Conservation (phyloP, 495 filamentous ascomycete species). For the Xylaria intraflava region DNA sequence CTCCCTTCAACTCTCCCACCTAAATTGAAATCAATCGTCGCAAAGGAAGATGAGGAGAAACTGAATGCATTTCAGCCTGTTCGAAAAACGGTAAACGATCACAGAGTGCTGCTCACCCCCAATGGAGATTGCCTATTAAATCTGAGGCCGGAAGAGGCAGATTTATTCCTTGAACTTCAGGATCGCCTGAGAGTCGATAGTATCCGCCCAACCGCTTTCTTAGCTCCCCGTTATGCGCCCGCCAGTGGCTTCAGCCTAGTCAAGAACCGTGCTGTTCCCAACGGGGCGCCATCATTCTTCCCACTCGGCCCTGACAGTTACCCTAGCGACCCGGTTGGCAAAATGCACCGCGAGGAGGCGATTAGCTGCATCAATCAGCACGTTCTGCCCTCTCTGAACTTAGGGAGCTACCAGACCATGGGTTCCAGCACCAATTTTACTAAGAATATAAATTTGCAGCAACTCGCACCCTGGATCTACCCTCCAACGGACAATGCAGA, state of each 20-base stretch:
- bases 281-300: conserved; percentile 48
- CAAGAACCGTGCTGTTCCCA: conserved; percentile 50
- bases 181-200: conserved; percentile 44
- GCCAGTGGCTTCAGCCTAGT: conserved; percentile 46
- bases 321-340: conserved; percentile 45
- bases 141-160: conserved; percentile 67
- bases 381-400: conserved; percentile 48
- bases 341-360: conserved; percentile 55
- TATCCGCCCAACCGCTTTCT: conserved; percentile 41
- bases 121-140: conserved; percentile 72
- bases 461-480: conserved; percentile 41
- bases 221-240: conserved; percentile 39
- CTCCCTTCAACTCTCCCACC: conserved; percentile 25
- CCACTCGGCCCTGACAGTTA: conserved; percentile 35
- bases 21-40: conserved; percentile 43
- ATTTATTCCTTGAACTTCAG: conserved; percentile 70
- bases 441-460: conserved; percentile 26
- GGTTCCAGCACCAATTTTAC: conserved; percentile 26
- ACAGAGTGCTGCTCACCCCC: conserved; percentile 64
- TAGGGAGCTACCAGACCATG: conserved; percentile 31
- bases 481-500: conserved; percentile 22
- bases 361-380: conserved; percentile 63
- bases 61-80: conserved; percentile 44
- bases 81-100: conserved; percentile 42
- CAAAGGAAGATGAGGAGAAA: conserved; percentile 43